Evolutionary conservation across 129 eudicot species (phyloP).

Genomic region (Gnaphalium uliginosum): DNA sequence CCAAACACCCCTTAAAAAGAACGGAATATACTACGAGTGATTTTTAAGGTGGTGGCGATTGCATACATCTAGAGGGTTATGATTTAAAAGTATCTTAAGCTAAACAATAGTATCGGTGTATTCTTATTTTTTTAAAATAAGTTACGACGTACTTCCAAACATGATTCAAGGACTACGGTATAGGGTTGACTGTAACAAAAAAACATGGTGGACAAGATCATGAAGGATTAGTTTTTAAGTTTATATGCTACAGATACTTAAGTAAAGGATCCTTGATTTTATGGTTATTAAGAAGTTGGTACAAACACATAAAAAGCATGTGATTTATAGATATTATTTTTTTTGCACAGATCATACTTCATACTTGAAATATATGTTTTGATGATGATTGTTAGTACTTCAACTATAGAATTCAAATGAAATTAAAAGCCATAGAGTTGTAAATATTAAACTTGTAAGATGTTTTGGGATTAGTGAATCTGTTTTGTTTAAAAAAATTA

Average conservation of each 20-base stretch:
- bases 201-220: constrained; percentile 10
- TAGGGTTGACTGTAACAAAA: background rate
- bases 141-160: no score
- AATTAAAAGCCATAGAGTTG: background rate
- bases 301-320: constrained; percentile 14
- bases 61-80: no score
- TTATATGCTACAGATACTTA: background rate
- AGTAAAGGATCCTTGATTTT: constrained; percentile 3
- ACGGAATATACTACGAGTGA: no score
- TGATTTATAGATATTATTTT: background rate
- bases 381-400: background rate
- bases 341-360: background rate
- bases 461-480: constrained; percentile 10
- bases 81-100: no score
- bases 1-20: no score
- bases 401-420: background rate
- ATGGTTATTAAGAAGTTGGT: constrained; percentile 6
- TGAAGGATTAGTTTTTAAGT: constrained; percentile 20
- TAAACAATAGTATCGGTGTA: no score
- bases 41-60: background rate
- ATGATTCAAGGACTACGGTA: no score
- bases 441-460: constrained; percentile 12
- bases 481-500: background rate
- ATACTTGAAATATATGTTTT: background rate
- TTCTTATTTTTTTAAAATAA: no score